phyloP scores from a whole-genome alignment of 1,139 yeast genomes.

The Sporopachydermia cereana region DNA sequence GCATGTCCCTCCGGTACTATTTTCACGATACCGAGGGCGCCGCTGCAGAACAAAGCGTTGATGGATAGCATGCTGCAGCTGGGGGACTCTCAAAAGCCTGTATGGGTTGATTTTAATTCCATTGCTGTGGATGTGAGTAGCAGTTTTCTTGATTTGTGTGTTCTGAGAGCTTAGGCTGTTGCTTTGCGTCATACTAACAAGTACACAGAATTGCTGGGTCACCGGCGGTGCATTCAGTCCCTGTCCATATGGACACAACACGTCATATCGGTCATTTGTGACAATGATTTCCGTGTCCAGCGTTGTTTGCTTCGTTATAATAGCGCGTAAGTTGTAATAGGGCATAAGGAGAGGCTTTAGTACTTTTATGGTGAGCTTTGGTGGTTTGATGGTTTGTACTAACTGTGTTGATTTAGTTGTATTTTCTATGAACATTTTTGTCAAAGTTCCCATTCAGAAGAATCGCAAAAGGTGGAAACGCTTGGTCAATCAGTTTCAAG shows the following conservation, averaged over 20 bases:
- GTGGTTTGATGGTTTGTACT: background rate
- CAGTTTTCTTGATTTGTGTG: background rate
- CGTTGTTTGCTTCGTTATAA: conserved; percentile 28
- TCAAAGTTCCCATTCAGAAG: conserved; percentile 38
- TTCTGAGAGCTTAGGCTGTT: background rate
- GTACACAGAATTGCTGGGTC: conserved; percentile 60
- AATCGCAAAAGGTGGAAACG: conserved; percentile 48
- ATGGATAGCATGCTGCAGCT: conserved; percentile 14
- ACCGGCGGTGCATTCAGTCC: conserved; percentile 67
- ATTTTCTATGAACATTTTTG: conserved; percentile 26
- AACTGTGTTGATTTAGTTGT: conserved; percentile 34
- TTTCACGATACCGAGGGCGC: conserved; percentile 48
- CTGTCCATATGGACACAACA: conserved; percentile 60
- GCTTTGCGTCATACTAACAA: background rate
- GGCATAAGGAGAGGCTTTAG: background rate
- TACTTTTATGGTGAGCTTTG: background rate
- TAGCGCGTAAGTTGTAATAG: background rate
- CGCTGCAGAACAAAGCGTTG: conserved; percentile 33
- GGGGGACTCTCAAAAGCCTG: conserved; percentile 22
- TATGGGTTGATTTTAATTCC: conserved; percentile 84
- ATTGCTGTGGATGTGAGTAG: conserved; percentile 33
- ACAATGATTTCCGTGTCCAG: conserved; percentile 57
- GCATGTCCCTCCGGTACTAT: conserved; percentile 39
- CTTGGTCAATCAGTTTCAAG: conserved; percentile 31
- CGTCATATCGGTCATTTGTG: conserved; percentile 46